Base-by-base conservation (phyloP, 148 eudicot genomes). In the Fagopyrum tataricum region DNA sequence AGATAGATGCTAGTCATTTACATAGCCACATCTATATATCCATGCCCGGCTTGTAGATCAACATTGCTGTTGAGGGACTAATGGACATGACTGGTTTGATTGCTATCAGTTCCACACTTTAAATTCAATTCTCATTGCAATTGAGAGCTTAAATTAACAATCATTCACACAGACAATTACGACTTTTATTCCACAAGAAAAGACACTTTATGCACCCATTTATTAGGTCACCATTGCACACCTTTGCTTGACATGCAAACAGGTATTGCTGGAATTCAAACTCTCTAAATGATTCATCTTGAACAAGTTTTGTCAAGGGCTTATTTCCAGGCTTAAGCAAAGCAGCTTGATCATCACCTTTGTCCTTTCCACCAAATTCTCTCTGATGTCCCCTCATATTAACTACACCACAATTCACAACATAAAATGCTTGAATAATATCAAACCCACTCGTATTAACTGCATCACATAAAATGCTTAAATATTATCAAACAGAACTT, bases 171-270 rank as follows among this genome's bases (percentile, higher is more conserved):
- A 46, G 49, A 46, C 49, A 46, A 46, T 46, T 46, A 46, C 8
- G 37, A 3, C 8, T 46, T 46, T 46, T 10, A 46, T 46, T 26
- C 67, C 37, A 23, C 40, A 44, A 44, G 37, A 17, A 47, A 71
- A 46, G 39, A 11, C 44, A 71, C 56, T 31, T 51, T 0, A 41
- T 42, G 43, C 56, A 55, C 12, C 11, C 18, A 53, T 1, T 5
- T n/a, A 21, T 13, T 15, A 64, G 42, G 31, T 46, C 49, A 46
- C 10, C 10, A 46, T 74, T 77, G 66, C 83, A 80, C 80, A 94
- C 98, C 97, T 91, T 94, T 78, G 97, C 88, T 84, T 94, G 96
- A 77, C 96, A 94, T 73, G 98, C 97, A 89, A 94, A 94, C 17
- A 94, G 85, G 84, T 94, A 94, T 76, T 94, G 98, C 74, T 92